phyloP scores from a whole-genome alignment of 371 early-diverging fungal species.

The Mortierella sp. region DNA sequence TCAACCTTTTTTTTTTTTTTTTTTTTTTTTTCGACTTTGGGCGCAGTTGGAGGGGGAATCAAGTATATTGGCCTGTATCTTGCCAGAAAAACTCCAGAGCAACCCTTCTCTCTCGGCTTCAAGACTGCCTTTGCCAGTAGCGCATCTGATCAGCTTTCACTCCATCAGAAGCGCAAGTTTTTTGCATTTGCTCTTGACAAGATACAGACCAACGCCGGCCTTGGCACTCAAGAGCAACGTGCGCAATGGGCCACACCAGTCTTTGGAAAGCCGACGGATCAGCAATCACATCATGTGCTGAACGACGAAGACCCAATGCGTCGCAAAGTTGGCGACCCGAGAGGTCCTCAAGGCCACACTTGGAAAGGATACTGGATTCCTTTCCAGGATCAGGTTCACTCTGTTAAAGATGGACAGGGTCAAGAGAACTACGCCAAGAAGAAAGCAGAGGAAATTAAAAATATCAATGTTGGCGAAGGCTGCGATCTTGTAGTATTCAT shows the following conservation, averaged over 20 bases:
- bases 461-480: slow-evolving; percentile 5
- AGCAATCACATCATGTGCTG: not conserved
- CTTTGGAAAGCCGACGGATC: not conserved
- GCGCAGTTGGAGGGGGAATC: not conserved
- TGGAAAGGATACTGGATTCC: slow-evolving; percentile 25
- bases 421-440: not conserved
- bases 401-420: not conserved
- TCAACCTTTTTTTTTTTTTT: too few relatives aligned
- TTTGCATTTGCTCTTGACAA: slow-evolving; percentile 1
- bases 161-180: not conserved
- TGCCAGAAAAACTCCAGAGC: not conserved
- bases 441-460: not conserved
- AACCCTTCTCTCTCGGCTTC: not conserved
- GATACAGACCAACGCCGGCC: not conserved
- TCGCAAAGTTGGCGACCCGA: not conserved
- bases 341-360: slow-evolving; percentile 16
- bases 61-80: not conserved
- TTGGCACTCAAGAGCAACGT: slow-evolving; percentile 9
- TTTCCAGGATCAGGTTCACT: slow-evolving; percentile 13
- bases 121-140: not conserved
- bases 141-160: not conserved
- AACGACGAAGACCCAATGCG: not conserved
- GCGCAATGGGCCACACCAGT: slow-evolving; percentile 9
- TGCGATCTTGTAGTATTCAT: slow-evolving; percentile 19
- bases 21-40: not conserved